Evolutionary conservation across 1,284 basidiomycete species (phyloP).

Genomic region (Ganoderma lucidum): DNA sequence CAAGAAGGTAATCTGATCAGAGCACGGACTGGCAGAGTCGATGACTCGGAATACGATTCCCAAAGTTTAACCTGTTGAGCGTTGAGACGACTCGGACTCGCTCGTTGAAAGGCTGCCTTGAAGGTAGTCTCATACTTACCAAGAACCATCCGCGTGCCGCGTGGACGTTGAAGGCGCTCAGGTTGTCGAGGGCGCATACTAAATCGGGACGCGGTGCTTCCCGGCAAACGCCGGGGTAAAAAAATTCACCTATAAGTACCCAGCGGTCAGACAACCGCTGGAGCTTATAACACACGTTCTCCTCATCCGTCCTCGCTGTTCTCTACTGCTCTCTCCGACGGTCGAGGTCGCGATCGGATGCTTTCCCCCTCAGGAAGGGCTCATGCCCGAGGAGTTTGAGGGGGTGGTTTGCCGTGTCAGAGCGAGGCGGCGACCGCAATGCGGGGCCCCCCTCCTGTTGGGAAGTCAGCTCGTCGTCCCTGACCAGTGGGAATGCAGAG

Average conservation of each 20-base stretch:
- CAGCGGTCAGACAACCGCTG: neutral
- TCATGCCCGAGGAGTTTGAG: constrained; percentile 47
- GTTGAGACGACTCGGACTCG: too few relatives aligned
- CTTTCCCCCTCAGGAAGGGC: constrained; percentile 56
- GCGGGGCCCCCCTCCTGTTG: constrained; percentile 37
- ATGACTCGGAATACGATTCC: too few relatives aligned
- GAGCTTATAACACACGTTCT: constrained; percentile 37
- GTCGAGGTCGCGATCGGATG: constrained; percentile 41
- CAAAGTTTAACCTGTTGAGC: too few relatives aligned
- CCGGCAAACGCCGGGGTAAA: constrained; percentile 6
- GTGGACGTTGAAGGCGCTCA: too few relatives aligned
- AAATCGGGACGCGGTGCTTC: neutral
- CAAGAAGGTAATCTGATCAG: too few relatives aligned
- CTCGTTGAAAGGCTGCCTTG: too few relatives aligned
- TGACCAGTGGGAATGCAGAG: constrained; percentile 36
- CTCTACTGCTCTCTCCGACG: constrained; percentile 40
- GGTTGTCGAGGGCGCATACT: neutral
- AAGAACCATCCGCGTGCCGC: too few relatives aligned
- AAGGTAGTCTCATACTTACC: too few relatives aligned
- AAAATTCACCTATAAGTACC: neutral
- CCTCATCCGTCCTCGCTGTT: constrained; percentile 44
- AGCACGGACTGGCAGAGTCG: neutral
- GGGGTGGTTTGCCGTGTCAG: constrained; percentile 59
- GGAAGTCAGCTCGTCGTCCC: constrained; percentile 43
- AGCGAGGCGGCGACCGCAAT: constrained; percentile 33